These are phyloP conservation scores for Passalora sequoiae DNA, from an alignment of 2,329 filamentous ascomycete genomes.

Conservation along the genomic window DNA sequence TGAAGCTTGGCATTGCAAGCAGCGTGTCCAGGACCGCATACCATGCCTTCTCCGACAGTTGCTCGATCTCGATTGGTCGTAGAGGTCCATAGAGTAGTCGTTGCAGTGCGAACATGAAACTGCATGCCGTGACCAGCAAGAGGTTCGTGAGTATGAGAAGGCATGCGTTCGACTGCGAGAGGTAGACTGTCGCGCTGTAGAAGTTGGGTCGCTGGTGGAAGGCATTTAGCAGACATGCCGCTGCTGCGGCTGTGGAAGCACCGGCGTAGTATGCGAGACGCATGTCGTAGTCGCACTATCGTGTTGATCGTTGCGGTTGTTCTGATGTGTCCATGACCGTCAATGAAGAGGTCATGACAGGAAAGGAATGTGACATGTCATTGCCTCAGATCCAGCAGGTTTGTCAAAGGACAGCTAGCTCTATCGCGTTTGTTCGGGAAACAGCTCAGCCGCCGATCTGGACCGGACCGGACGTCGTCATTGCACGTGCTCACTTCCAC, in stretches of 20 bases:
- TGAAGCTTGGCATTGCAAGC: slow-evolving; percentile 95
- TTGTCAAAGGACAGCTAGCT: slow-evolving; percentile 3
- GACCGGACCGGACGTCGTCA: too few relatives aligned
- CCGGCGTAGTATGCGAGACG: slow-evolving; percentile 33
- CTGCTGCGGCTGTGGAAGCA: slow-evolving; percentile 75
- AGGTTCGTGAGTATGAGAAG: slow-evolving; percentile 92
- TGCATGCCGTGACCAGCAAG: slow-evolving; percentile 72
- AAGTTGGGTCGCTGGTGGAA: slow-evolving; percentile 96
- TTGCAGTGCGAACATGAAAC: slow-evolving; percentile 80
- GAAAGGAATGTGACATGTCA: background rate
- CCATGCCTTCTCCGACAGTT: slow-evolving; percentile 96
- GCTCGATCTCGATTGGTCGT: slow-evolving; percentile 90
- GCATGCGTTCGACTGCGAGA: slow-evolving; percentile 93
- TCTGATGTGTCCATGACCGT: slow-evolving; percentile 19
- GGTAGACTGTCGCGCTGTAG: slow-evolving; percentile 95
- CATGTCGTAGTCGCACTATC: slow-evolving; percentile 21
- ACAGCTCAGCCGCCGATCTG: too few relatives aligned
- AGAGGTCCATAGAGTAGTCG: slow-evolving; percentile 84
- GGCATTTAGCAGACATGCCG: slow-evolving; percentile 77
- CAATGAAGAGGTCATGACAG: slow-evolving; percentile 29
- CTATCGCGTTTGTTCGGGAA: too few relatives aligned
- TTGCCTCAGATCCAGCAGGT: background rate
- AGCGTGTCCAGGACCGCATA: slow-evolving; percentile 96
- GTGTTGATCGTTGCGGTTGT: slow-evolving; percentile 6
- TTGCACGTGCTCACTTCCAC: too few relatives aligned